Base-by-base conservation (phyloP, 176 grass and related monocot genomes). In the Leersia perrieri region DNA sequence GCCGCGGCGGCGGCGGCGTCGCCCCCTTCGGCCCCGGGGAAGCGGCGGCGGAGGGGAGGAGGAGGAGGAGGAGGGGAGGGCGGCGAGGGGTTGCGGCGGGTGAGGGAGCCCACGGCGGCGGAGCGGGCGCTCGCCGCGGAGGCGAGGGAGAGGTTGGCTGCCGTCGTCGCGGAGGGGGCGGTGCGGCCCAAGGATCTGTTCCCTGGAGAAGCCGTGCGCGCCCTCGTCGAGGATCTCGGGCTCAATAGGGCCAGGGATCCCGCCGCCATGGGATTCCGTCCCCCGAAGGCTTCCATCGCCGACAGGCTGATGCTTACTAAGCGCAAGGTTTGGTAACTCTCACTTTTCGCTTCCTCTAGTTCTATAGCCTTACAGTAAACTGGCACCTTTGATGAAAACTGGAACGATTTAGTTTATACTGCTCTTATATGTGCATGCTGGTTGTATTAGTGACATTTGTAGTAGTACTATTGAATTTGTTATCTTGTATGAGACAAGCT, bases 161-260 rank as follows among this genome's bases (percentile, higher is more conserved):
- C 86, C 20, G 79, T 79, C 10, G 80, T 95, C 15, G 87, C 90
- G 45, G 69, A 84, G 16, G 58, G 81, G 27, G 73, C 83, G 1
- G 85, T 93, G 22, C 84, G 84, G 40, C 97, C 97, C 15, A 99
- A 80, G 92, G 97, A 99, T 89, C 83, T 99, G 90, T 99, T 99
- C 75, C 78, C 93, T 11, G 86, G 85, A 13, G 97, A 99, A 61
- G 91, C 93, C 3, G 93, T 99, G 63, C 87, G 93, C 40, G 91
- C 88, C 29, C 58, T 99, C 41, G 91, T 92, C 7, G 97, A 94
- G 89, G 97, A 99, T 93, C 86, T 99, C 60, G 97, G 97, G 10
- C 93, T 99, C 79, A 93, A 84, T 47, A 86, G 88, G 76, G 83
- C 89, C 82, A 91, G 44, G 87, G 92, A 91, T 82, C 83, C 86